These are phyloP conservation scores for Saksenaea oblongispora DNA, from an alignment of 371 early-diverging fungal species.

Conservation along the genomic window DNA sequence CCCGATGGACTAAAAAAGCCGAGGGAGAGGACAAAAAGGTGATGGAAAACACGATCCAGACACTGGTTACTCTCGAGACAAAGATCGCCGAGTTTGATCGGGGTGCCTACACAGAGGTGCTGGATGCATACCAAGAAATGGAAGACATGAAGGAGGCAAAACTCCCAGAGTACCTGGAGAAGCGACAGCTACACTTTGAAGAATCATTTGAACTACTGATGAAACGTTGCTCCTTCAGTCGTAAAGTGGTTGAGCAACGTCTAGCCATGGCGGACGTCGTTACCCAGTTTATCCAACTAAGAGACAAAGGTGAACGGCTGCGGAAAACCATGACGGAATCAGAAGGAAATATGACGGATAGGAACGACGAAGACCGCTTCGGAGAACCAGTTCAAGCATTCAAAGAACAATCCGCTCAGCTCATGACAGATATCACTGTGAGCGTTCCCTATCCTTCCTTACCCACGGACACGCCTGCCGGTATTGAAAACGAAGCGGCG, in stretches of 20 bases:
- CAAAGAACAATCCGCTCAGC: conserved; percentile 39
- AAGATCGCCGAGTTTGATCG: conserved; percentile 47
- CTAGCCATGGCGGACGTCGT: conserved; percentile 37
- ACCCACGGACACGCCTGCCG: conserved; percentile 40
- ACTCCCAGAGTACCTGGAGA: conserved; percentile 46
- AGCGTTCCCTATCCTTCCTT: conserved; percentile 40
- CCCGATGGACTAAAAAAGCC: conserved; percentile 35
- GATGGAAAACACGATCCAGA: conserved; percentile 36
- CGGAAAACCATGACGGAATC: conserved; percentile 25
- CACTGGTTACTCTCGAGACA: conserved; percentile 30
- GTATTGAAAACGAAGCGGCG: conserved; percentile 30
- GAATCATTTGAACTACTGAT: conserved; percentile 45
- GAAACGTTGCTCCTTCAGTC: conserved; percentile 42
- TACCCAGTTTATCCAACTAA: conserved; percentile 29
- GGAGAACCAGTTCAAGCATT: conserved; percentile 29
- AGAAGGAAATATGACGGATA: conserved; percentile 8
- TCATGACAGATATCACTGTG: conserved; percentile 34
- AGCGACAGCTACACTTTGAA: conserved; percentile 49
- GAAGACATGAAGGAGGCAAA: conserved; percentile 24
- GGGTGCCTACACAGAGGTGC: conserved; percentile 32
- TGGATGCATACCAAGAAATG: conserved; percentile 51
- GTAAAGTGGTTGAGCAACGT: conserved; percentile 48
- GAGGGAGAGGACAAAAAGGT: conserved; percentile 16
- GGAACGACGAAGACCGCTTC: conserved; percentile 23
- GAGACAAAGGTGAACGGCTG: conserved; percentile 39